A percentile compares a stretch with the other conserved stretches of the same genome.
Evolutionary conservation across 441 rosid species (phyloP).

Genomic region (Manihot esculenta): DNA sequence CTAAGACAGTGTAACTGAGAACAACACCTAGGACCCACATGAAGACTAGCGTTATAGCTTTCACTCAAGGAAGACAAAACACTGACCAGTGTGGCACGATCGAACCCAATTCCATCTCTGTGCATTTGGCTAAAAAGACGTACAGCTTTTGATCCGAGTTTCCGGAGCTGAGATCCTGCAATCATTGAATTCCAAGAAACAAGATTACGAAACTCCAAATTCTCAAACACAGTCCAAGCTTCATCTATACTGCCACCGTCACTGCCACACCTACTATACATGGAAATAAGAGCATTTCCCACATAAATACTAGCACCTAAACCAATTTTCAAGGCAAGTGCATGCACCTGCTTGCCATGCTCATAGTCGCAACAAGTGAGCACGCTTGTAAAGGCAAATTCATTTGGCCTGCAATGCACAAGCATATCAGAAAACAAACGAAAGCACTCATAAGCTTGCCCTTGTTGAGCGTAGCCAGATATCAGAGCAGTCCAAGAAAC

Average conservation of each 20-base stretch:
- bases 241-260: constrained; percentile 23
- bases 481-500: constrained; percentile 74
- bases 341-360: constrained; percentile 63
- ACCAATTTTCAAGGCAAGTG: constrained; percentile 58
- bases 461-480: constrained; percentile 62
- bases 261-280: constrained; percentile 49
- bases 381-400: constrained; percentile 62
- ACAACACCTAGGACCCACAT: constrained; percentile 43
- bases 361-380: constrained; percentile 53
- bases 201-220: constrained; percentile 41
- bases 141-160: constrained; percentile 42
- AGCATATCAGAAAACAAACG: constrained; percentile 55
- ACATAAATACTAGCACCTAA: constrained; percentile 47
- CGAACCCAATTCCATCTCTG: constrained; percentile 48
- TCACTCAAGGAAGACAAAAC: constrained; percentile 55
- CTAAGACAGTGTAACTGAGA: constrained; percentile 55
- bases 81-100: constrained; percentile 70
- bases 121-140: constrained; percentile 52
- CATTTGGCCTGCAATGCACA: constrained; percentile 53
- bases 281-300: constrained; percentile 65
- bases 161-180: constrained; percentile 55
- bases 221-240: constrained; percentile 63
- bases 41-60: constrained; percentile 27
- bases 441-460: constrained; percentile 42
- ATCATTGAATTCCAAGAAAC: constrained; percentile 84